A percentile compares a stretch with the other conserved stretches of the same genome.
Evolutionary conservation across 1,139 yeast genomes (phyloP).

Genomic region (Debaryomycetaceae sp.): DNA sequence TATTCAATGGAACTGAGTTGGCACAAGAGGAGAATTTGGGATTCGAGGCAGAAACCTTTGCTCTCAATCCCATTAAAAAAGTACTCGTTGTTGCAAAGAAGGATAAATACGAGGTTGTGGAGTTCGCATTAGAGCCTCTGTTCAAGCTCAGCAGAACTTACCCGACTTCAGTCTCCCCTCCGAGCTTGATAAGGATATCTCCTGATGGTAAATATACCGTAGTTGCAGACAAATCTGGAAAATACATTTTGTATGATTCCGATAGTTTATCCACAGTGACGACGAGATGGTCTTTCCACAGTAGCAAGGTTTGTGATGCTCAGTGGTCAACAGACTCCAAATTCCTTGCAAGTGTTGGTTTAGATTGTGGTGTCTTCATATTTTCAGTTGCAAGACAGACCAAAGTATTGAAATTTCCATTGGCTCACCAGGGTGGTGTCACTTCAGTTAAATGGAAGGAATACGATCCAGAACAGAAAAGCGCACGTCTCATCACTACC

Average conservation of each 20-base stretch:
- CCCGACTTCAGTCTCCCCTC: slow-evolving; percentile 58
- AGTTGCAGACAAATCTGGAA: slow-evolving; percentile 84
- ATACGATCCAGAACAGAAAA: slow-evolving; percentile 27
- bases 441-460: slow-evolving; percentile 66
- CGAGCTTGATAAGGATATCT: slow-evolving; percentile 64
- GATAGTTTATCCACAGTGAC: slow-evolving; percentile 61
- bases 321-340: slow-evolving; percentile 77
- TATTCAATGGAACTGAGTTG: slow-evolving; percentile 26
- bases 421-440: slow-evolving; percentile 90
- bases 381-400: slow-evolving; percentile 79
- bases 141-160: slow-evolving; percentile 16
- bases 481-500: slow-evolving; percentile 52
- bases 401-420: slow-evolving; percentile 66
- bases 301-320: slow-evolving; percentile 73
- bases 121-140: slow-evolving; percentile 18
- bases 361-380: slow-evolving; percentile 77
- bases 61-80: slow-evolving; percentile 28
- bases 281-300: slow-evolving; percentile 94
- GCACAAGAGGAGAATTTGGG: slow-evolving; percentile 21
- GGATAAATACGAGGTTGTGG: slow-evolving; percentile 31
- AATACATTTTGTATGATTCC: slow-evolving; percentile 65
- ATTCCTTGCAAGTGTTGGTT: slow-evolving; percentile 71
- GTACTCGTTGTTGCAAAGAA: slow-evolving; percentile 52
- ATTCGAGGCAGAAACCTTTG: slow-evolving; percentile 39
- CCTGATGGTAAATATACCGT: slow-evolving; percentile 71